Evolutionary conservation across 2,329 filamentous ascomycete species (phyloP).

Genomic region (Calonectria naviculata): DNA sequence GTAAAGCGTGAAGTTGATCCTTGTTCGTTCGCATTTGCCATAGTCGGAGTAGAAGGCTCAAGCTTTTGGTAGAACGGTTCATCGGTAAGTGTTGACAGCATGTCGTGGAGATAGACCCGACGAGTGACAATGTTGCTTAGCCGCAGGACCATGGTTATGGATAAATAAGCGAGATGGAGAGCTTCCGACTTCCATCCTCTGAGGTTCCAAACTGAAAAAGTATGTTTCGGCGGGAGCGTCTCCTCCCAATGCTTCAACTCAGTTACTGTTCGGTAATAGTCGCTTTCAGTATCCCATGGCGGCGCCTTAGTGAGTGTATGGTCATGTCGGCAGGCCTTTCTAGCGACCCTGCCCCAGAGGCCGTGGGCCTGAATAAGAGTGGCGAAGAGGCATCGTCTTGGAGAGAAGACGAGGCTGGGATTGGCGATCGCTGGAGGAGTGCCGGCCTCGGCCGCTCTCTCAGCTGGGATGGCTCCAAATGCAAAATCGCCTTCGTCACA

Average conservation of each 20-base stretch:
- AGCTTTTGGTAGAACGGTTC: slow-evolving; percentile 7
- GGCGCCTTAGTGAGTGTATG: slow-evolving; percentile 13
- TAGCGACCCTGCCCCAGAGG: slow-evolving; percentile 49
- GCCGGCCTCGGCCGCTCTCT: slow-evolving; percentile 45
- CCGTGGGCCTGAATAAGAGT: slow-evolving; percentile 50
- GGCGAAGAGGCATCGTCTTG: slow-evolving; percentile 48
- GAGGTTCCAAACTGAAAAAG: slow-evolving; percentile 50
- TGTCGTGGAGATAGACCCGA: slow-evolving; percentile 47
- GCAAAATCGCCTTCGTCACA: slow-evolving; percentile 51
- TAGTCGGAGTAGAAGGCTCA: slow-evolving; percentile 23
- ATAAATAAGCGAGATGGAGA: slow-evolving; percentile 49
- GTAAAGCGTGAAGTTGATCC: neutral
- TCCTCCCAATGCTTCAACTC: slow-evolving; percentile 42
- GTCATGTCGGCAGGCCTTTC: slow-evolving; percentile 38
- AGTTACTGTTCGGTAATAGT: slow-evolving; percentile 35
- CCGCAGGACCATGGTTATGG: slow-evolving; percentile 48
- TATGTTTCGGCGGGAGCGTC: slow-evolving; percentile 43
- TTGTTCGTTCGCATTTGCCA: slow-evolving; percentile 30
- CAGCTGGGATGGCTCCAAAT: slow-evolving; percentile 43
- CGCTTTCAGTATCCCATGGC: slow-evolving; percentile 40
- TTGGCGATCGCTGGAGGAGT: slow-evolving; percentile 43
- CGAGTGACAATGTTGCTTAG: slow-evolving; percentile 50
- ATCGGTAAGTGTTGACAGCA: slow-evolving; percentile 30
- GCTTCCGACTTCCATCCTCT: slow-evolving; percentile 47
- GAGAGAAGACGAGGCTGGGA: slow-evolving; percentile 35